phyloP scores from a whole-genome alignment of 352 stramenopile species.

The Phytophthora fragariaefolia region DNA sequence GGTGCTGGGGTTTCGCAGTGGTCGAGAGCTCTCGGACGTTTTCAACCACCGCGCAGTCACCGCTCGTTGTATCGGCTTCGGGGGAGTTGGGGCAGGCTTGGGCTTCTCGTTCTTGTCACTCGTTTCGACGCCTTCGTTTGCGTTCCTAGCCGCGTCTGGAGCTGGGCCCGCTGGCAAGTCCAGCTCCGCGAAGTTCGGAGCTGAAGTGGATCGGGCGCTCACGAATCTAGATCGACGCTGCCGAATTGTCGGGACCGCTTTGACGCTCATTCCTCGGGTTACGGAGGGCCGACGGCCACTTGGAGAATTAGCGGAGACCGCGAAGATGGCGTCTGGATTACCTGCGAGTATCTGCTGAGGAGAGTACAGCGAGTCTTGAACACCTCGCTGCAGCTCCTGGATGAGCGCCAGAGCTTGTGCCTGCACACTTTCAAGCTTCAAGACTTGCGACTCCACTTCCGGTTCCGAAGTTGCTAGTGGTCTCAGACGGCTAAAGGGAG shows the following conservation, averaged over 20 bases:
- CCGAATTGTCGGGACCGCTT: slow-evolving; percentile 8
- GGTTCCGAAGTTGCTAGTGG: neutral
- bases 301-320: neutral
- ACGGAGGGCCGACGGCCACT: neutral
- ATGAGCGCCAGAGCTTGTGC: slow-evolving; percentile 24
- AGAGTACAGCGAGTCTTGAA: slow-evolving; percentile 17
- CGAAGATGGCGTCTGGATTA: neutral
- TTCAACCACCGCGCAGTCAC: slow-evolving; percentile 32
- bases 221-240: slow-evolving; percentile 25
- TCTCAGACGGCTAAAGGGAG: neutral
- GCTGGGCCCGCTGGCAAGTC: neutral
- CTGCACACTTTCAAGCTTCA: slow-evolving; percentile 25
- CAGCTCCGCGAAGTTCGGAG: slow-evolving; percentile 30
- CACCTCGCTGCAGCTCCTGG: slow-evolving; percentile 24
- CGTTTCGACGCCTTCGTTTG: neutral
- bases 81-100: slow-evolving; percentile 5
- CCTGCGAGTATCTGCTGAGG: neutral
- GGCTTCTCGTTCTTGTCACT: neutral
- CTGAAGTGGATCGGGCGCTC: slow-evolving; percentile 23
- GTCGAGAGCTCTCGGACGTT: slow-evolving; percentile 23
- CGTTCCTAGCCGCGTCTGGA: neutral
- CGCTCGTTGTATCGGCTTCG: slow-evolving; percentile 21
- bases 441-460: slow-evolving; percentile 23
- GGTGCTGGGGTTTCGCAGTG: slow-evolving; percentile 15
- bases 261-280: slow-evolving; percentile 1